phyloP scores from a whole-genome alignment of 352 stramenopile genomes.

The Phytophthora pistaciae region DNA sequence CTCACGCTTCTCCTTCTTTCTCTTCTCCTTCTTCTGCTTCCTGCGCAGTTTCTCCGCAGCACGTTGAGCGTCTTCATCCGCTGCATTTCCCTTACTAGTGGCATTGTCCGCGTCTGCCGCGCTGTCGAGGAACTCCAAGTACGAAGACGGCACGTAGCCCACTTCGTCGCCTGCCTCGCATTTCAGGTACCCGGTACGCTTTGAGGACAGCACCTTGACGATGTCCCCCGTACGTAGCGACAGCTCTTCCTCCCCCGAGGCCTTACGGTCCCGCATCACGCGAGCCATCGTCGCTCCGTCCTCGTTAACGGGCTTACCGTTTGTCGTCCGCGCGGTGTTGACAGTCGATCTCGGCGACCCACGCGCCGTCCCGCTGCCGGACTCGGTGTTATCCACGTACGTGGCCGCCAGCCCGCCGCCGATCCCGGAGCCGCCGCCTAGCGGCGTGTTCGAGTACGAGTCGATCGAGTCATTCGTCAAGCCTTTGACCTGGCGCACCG shows the following conservation, averaged over 20 bases:
- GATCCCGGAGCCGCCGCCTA: constrained; percentile 24
- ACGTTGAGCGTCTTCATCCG: constrained; percentile 36
- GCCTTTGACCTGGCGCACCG: constrained; percentile 80
- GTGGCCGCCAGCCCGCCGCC: constrained; percentile 30
- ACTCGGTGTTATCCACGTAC: constrained; percentile 72
- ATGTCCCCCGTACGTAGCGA: constrained; percentile 68
- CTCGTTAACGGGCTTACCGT: constrained; percentile 26
- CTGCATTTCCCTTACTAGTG: constrained; percentile 6
- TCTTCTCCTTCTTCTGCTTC: constrained; percentile 71
- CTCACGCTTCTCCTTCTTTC: constrained; percentile 51
- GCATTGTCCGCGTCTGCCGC: constrained; percentile 16
- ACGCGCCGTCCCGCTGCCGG: constrained; percentile 26
- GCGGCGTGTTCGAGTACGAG: constrained; percentile 76
- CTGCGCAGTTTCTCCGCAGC: constrained; percentile 66
- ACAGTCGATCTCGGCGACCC: constrained; percentile 29
- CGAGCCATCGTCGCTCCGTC: constrained; percentile 52
- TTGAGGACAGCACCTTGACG: constrained; percentile 78
- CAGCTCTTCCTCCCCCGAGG: constrained; percentile 79
- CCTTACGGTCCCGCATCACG: constrained; percentile 79
- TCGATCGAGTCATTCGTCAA: constrained; percentile 91
- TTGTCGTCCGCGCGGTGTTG: constrained; percentile 20
- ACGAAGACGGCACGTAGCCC: constrained; percentile 85
- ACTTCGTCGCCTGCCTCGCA: constrained; percentile 78
- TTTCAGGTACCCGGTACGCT: constrained; percentile 86
- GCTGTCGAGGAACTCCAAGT: constrained; percentile 84